Evolutionary conservation across 208 protist genomes (phyloP), one percentile per base, ranked within the genome.

Genomic region (Acanthamoeba sp.): DNA sequence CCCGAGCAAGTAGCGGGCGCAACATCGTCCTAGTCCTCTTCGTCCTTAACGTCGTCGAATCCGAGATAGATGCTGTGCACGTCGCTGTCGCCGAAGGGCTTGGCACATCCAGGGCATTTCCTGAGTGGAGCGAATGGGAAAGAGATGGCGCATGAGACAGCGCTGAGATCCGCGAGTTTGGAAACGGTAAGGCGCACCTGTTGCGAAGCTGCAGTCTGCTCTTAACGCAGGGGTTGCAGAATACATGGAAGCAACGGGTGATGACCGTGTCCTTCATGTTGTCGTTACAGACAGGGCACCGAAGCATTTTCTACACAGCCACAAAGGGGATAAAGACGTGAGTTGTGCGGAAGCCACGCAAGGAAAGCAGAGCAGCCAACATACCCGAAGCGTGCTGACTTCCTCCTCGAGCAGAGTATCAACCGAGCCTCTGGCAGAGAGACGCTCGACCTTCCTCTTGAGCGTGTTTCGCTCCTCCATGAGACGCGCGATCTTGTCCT

Each of bases 11-110:
- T 5, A 59, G 18, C 18, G 24, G 52, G 52, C 62, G 0, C 0
- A 34, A 3, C n/a, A 10, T 3, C 1, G 1, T 48, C 2, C 71
- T 80, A 57, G 27, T 93, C 62, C 22, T 38, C 40, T 55, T 93
- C 40, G 27, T 91, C 50, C 29, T 93, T 52, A 4, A 57, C 27
- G 29, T 69, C 42, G n/a, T 93, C 88, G 29, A 93, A 93, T 34
- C 88, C 88, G 1, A 93, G 88, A 59, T 93, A 93, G 27, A 93
- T 93, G 88, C 88, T 93, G n/a, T 93, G 88, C 18, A 93, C 88
- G 22, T 93, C 88, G n/a, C 45, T 93, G 1, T 93, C 88, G 7
- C 88, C 88, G 45, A 93, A 93, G 59, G 88, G 62, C 36, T 93
- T 93, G 64, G 59, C 88, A 27, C 88, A 93, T 5, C 88, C 88